Evolutionary conservation across 768 basidiomycete genomes (phyloP), one percentile per base, ranked within the genome.

Genomic region (Pulveroboletus sp.): DNA sequence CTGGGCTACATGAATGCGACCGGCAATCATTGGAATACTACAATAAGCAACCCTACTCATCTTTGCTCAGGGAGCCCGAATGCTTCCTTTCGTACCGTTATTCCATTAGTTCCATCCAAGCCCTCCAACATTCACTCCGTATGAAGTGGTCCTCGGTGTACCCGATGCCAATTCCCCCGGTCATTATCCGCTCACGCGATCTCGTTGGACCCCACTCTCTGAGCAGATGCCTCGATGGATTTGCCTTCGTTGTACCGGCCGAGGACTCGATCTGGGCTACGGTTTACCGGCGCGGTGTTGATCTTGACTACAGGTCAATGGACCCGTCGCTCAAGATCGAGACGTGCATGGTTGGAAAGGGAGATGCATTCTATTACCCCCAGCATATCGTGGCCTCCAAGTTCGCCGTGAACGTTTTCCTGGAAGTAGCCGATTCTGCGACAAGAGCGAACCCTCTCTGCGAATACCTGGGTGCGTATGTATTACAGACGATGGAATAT

Each of bases 371-470:
- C 2, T 63, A 65, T 24, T 14, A 28, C 27, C 56, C 56, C 10
- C 52, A 61, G 40, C 49, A 60, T 6, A 42, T 56, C 26, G 49
- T 54, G 7, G 55, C 55, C 11, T 51, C 56, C 15, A 41, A 46
- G 10, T 62, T 62, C 14, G 62, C 66, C 15, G 55, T 66, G 2
- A 68, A 68, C 39, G 40, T 66, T 0, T 66, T 66, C 26, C 8
- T 59, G 15, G 57, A 66, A 43, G 0, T 43, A 1, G 32, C 45
- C 5, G n/a, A 41, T 27, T 2, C 40, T 36, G 10, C 18, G 3
- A 9, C 15, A 2, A 41, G 37, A 11, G 8, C 15, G 7, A 9
- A 32, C 46, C 51, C 35, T 8, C 8, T 8, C 0, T 53, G 57
- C 39, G 37, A 61, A 40, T 66, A 68, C 39, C 5, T 66, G n/a